These are phyloP conservation scores for Hyphopichia homilentoma DNA, from an alignment of 805 yeast species.

Conservation along the genomic window DNA sequence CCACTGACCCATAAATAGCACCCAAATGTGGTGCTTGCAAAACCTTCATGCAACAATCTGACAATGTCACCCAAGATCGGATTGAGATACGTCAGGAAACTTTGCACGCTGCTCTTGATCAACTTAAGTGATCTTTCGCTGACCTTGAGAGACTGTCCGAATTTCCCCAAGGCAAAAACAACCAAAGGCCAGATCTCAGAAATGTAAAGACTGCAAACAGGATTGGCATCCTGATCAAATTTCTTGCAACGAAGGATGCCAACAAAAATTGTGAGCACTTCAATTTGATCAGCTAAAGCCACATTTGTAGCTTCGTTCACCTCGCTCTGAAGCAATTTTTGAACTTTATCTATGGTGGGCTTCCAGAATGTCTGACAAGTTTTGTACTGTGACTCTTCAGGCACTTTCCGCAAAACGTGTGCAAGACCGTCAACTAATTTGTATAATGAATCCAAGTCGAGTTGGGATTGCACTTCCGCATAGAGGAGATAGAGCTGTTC, in stretches of 20 bases:
- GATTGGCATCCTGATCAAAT: constrained; percentile 38
- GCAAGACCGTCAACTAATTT: constrained; percentile 90
- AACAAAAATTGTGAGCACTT: constrained; percentile 59
- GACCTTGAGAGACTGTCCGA: constrained; percentile 57
- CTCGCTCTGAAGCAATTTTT: constrained; percentile 15
- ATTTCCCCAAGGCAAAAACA: constrained; percentile 43
- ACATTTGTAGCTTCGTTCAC: constrained; percentile 38
- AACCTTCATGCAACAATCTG: constrained; percentile 64
- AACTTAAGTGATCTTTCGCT: constrained; percentile 75
- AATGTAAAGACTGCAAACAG: constrained; percentile 49
- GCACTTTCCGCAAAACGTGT: constrained; percentile 66
- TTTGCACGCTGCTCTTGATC: constrained; percentile 60
- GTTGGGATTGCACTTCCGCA: constrained; percentile 43
- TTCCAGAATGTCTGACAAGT: constrained; percentile 61
- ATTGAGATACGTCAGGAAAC: constrained; percentile 51
- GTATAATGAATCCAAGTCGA: constrained; percentile 66
- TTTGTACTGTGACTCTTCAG: constrained; percentile 48
- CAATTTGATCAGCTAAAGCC: constrained; percentile 64
- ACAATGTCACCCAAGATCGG: constrained; percentile 66
- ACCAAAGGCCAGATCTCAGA: constrained; percentile 60
- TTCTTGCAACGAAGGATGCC: constrained; percentile 50
- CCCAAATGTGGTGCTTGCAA: constrained; percentile 65
- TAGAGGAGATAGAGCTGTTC: constrained; percentile 77
- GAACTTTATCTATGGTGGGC: constrained; percentile 54
- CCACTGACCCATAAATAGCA: constrained; percentile 92